These are phyloP conservation scores for Falciphora oryzae DNA, from an alignment of 2,329 filamentous ascomycete genomes.

Conservation along the genomic window DNA sequence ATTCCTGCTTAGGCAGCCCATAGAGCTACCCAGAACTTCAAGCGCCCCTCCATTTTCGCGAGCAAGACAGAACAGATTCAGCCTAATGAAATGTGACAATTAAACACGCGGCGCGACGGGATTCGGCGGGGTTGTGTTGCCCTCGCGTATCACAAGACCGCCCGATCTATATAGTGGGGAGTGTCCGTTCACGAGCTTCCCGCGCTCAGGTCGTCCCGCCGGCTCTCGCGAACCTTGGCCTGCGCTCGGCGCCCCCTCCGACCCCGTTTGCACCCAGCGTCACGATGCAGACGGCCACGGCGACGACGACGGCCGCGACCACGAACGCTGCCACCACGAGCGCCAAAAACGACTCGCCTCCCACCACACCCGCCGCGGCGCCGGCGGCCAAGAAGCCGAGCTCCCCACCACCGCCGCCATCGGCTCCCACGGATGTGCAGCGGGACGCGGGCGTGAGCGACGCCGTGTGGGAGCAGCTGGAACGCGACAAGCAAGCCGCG, in stretches of 20 bases:
- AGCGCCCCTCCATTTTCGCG: too few species aligned
- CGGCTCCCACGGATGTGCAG: constrained; percentile 4
- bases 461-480: constrained; percentile 54
- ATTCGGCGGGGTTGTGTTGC: too few species aligned
- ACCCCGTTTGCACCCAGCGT: background rate
- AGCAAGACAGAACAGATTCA: too few species aligned
- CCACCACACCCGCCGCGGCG: background rate
- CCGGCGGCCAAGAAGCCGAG: background rate
- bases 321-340: too few species aligned
- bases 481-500: constrained; percentile 39
- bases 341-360: background rate
- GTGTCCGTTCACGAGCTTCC: too few species aligned
- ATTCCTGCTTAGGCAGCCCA: too few species aligned
- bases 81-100: too few species aligned
- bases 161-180: too few species aligned
- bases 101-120: too few species aligned
- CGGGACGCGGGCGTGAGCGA: constrained; percentile 56
- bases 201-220: background rate
- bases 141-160: too few species aligned
- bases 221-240: background rate
- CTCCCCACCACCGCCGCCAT: background rate
- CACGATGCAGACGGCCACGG: background rate
- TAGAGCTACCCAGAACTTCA: too few species aligned
- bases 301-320: too few species aligned
- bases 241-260: background rate